Evolutionary conservation across 192 early-diverging fungal genomes (phyloP), one percentile per base, ranked within the genome.

Genomic region (Mortierella hygrophila): DNA sequence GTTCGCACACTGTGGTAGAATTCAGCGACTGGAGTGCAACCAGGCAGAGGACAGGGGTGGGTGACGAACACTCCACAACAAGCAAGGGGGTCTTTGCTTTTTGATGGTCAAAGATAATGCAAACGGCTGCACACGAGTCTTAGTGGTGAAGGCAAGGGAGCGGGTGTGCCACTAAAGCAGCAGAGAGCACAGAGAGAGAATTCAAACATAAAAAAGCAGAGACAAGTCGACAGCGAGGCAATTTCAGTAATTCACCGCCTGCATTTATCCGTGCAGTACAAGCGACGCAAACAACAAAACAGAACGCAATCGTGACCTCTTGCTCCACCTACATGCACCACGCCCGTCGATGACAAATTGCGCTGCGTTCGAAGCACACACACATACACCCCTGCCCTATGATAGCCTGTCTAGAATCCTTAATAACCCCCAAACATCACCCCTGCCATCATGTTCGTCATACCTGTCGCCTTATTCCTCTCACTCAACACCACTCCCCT

Each of bases 211-310:
- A 32, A 32, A 15, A 29, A 65, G 60, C n/a, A 65, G 55, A 26
- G 55, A 65, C 60, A 65, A 65, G 60, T 65, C 60, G 60, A 65
- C 60, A 32, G 60, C n/a, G 57, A 60, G 57, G 57, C 57, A 60
- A 23, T 26, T 60, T 60, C 10, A 4, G 0, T 6, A 1, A 18
- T 7, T n/a, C n/a, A n/a, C n/a, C n/a, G n/a, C n/a, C 18, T 55
- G 5, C 54, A 60, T 60, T 60, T 60, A 60, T n/a, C 57, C 57
- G 57, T 6, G 0, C n/a, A 52, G 57, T 6, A 2, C n/a, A 52
- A 18, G 60, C 15, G 16, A 21, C 5, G 49, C 18, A 21, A 5
- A 52, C 5, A 21, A 21, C 16, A 52, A 46, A 15, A 15, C 13
- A 44, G 8, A 46, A 46, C 38, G 44, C 16, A 52, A 52, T 52